Base-by-base conservation (phyloP, 108 stramenopile genomes). In the Cyclostephanos invisitatus region DNA sequence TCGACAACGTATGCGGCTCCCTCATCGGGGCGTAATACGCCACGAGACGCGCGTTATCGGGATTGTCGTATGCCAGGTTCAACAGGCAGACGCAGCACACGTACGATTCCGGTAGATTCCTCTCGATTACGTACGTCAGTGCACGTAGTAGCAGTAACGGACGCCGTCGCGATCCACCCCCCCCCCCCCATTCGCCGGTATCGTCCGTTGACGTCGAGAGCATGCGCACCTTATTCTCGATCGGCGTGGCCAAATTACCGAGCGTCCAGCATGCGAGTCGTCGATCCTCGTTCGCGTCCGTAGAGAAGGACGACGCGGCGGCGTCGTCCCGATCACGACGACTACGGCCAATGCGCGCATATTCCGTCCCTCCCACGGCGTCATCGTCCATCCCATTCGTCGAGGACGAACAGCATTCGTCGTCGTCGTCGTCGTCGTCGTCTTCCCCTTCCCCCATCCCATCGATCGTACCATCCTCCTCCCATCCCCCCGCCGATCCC, bases 221-320 rank as follows among this genome's bases (percentile, higher is more conserved):
- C 72, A 86, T 83, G 8, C 55, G 32, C 5, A 62, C 67, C 67
- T 85, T 84, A 40, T 83, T 85, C 70, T 83, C 82, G 28, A 61
- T 65, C 51, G 82, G 86, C 36, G 78, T 83, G 11, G 81, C 83
- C 29, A 83, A 64, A 62, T 84, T 84, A 56, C 82, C 84, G 8
- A 88, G 67, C 36, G 84, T 74, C 73, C 85, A 75, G 29, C 75
- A 78, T 9, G 83, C 83, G 40, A 84, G 48, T 17, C 83, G 76
- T 24, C 76, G 72, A 54, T 77, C 70, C 68, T 80, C 74, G 55
- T 67, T 64, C 53, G 62, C 38, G 62, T 7, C 58, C 14, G 40
- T 40, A 3, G 40, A 11, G 10, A 8, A 7, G 10, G 7, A 11
- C 44, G 47, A 21, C 46, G 68, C 56, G 18, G 38, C 70, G 40